Base-by-base conservation (phyloP, 108 stramenopile genomes). In the Asterionellopsis glacialis region DNA sequence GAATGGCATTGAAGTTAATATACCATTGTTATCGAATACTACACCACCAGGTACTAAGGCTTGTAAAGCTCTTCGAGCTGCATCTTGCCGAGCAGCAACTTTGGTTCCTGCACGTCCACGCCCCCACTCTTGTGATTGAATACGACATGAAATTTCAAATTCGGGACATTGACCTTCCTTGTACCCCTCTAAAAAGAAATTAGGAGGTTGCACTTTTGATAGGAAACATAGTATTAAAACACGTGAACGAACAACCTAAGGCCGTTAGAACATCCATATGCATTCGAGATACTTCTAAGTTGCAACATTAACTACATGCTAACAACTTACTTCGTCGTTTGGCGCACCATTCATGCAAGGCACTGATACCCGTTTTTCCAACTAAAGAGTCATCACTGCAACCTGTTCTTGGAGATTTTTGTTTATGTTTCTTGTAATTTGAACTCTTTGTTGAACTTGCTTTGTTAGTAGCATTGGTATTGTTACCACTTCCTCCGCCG, bases 311-410 rank as follows among this genome's bases (percentile, higher is more conserved):
- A 45, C 49, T 51, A 55, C 64, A 79, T 14, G 28, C 67, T 9
- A 67, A 74, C 65, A 61, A 64, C 28, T 70, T 51, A 72, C 75
- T 70, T 42, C 61, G 79, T 70, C 85, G 79, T 59, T 88, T 87
- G 44, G 67, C 75, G 58, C 87, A 88, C 63, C 85, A 84, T 76
- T 88, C 91, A 55, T 88, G 82, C 27, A 92, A 54, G 6, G 91
- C 91, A 57, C 78, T 68, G 12, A 83, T 73, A 14, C 81, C 85
- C 15, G 87, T 88, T 52, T 88, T 92, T 18, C 90, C 91, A 47
- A 87, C 55, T 14, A 89, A 69, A 21, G 70, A 63, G 40, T 81
- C 75, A 41, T 76, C 75, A 55, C 66, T 79, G 49, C 69, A 67
- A 39, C 59, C 47, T 9, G 47, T 19, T 16, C 9, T 63, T 5